Evolutionary conservation across 495 filamentous ascomycete genomes (phyloP), one percentile per base, ranked within the genome.

Genomic region (Talaromyces thailandensis): DNA sequence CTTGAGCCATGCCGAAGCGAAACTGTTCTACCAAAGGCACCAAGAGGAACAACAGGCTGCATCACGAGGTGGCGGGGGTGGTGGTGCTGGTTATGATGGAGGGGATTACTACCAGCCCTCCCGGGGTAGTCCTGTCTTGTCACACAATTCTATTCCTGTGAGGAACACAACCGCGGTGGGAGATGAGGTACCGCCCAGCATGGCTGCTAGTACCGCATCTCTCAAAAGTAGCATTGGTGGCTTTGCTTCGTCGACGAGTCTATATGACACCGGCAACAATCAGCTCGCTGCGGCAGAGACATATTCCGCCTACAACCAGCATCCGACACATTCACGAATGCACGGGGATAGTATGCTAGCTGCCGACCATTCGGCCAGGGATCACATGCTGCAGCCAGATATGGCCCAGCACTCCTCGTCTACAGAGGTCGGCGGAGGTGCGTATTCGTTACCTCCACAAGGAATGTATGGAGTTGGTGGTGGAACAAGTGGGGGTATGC

Each of bases 1-100:
- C 64, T 85, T 93, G 82, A 91, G 86, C 64, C 91, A 97, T 74
- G 83, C 88, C 23, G 93, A 98, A 68, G 90, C 93, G 37, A 97
- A 94, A 71, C 81, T 96, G 29, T 93, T 97, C 77, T 98, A 96
- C 73, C 94, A 96, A 69, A 82, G 91, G 63, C 92, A 91, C 73
- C 89, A 92, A 73, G 75, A 86, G 23, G 84, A 71, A 26, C 67
- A 69, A 6, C 65, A 67, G 28, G 55, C 55, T 57, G 51, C 51
- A 25, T 55, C 24, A 55, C 51, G 51, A 16, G 51, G 51, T n/a
- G 24, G 23, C 9, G 51, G 3, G 16, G 25, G 11, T 9, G 23
- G 51, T 28, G 40, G 40, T 37, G 35, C 11, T 21, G 9, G 24
- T 28, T 21, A 31, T 35, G 55, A 35, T 18, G 55, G 65, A 63